Conservation (phyloP, 768 basidiomycete genomes). For the Inosperma sp. region DNA sequence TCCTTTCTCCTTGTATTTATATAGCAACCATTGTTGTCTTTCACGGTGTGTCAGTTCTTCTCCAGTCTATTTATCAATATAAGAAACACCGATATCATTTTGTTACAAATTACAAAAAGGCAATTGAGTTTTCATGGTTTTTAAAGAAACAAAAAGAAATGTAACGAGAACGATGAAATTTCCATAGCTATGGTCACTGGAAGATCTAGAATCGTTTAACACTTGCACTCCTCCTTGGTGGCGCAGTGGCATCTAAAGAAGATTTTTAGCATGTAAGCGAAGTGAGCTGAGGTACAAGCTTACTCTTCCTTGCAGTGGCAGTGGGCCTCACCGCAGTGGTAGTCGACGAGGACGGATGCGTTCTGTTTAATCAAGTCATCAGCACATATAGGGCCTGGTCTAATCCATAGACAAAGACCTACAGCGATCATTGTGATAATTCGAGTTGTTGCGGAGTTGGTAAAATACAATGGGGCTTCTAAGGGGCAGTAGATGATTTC, state of each 20-base stretch:
- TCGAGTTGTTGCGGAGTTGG: not conserved
- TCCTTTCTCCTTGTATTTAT: too few species aligned
- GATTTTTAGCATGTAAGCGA: not conserved
- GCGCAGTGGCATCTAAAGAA: not conserved
- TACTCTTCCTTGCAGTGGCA: slow-evolving; percentile 27
- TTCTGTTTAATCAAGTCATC: slow-evolving; percentile 15
- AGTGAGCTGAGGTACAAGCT: not conserved
- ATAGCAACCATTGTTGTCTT: too few species aligned
- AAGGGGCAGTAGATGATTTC: not conserved
- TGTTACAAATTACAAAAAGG: too few species aligned
- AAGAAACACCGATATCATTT: too few species aligned
- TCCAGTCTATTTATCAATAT: too few species aligned
- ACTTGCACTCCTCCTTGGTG: not conserved
- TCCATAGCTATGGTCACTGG: too few species aligned
- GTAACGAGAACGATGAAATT: too few species aligned
- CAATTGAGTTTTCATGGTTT: too few species aligned
- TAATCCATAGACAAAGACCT: not conserved
- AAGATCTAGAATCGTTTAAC: too few species aligned
- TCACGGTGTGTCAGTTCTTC: too few species aligned
- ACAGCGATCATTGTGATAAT: slow-evolving; percentile 15
- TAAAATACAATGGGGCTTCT: not conserved
- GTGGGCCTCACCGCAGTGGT: slow-evolving; percentile 23
- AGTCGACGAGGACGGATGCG: slow-evolving; percentile 26
- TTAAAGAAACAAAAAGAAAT: too few species aligned
- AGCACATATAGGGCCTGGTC: not conserved